Evolutionary conservation across 768 basidiomycete genomes (phyloP).

Genomic region (Trametes sanguinea): DNA sequence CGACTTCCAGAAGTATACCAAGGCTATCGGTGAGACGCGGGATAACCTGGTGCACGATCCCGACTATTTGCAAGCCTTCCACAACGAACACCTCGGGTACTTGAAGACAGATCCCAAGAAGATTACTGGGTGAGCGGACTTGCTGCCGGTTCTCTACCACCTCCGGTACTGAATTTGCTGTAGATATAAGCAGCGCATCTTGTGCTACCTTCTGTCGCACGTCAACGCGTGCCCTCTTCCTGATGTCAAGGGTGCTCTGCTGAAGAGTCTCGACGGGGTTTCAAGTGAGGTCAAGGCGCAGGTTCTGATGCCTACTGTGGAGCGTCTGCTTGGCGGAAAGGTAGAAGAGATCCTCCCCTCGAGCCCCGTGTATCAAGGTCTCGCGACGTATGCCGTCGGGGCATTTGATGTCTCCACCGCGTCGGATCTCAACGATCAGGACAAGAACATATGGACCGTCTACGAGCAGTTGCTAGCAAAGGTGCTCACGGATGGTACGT

Average conservation of each 20-base stretch:
- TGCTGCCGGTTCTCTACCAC: too few species aligned
- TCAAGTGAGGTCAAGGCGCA: slow-evolving; percentile 52
- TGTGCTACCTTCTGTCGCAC: slow-evolving; percentile 84
- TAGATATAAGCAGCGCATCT: slow-evolving; percentile 70
- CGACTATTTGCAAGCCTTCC: slow-evolving; percentile 57
- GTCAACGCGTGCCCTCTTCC: slow-evolving; percentile 56
- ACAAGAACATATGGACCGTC: slow-evolving; percentile 50
- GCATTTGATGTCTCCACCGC: slow-evolving; percentile 54
- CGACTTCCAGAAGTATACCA: slow-evolving; percentile 62
- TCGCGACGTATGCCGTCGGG: slow-evolving; percentile 40
- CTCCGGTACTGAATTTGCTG: background rate
- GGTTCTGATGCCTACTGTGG: slow-evolving; percentile 61
- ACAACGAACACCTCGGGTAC: slow-evolving; percentile 54
- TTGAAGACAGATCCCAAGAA: slow-evolving; percentile 57
- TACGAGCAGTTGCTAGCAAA: slow-evolving; percentile 47
- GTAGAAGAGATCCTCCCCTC: background rate
- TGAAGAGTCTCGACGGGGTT: slow-evolving; percentile 50
- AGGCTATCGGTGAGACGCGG: slow-evolving; percentile 47
- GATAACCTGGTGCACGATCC: slow-evolving; percentile 64
- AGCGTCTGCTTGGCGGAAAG: slow-evolving; percentile 34
- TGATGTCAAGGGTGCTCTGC: slow-evolving; percentile 51
- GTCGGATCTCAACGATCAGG: slow-evolving; percentile 45
- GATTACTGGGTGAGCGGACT: slow-evolving; percentile 48
- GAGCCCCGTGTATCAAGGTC: slow-evolving; percentile 30
- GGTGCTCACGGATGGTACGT: slow-evolving; percentile 50